phyloP scores from a whole-genome alignment of 192 early-diverging fungal species.

The Podila minutissima region DNA sequence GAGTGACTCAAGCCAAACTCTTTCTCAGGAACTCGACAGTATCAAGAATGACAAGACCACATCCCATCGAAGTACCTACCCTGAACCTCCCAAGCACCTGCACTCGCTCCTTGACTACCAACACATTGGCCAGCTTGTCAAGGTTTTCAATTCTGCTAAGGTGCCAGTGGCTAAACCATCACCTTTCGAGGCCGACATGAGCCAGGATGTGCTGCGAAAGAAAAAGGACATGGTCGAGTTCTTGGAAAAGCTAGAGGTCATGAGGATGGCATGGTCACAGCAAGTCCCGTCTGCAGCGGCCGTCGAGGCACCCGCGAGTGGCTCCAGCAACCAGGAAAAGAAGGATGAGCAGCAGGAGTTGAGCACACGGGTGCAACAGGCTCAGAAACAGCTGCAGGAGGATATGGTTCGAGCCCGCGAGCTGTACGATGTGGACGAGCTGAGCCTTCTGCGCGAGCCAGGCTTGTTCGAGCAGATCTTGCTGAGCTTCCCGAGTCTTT shows the following conservation, averaged over 20 bases:
- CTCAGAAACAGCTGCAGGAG: not conserved
- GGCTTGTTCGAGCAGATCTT: slow-evolving; percentile 5
- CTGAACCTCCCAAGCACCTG: slow-evolving; percentile 25
- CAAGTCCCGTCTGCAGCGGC: not conserved
- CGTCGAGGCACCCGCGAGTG: not conserved
- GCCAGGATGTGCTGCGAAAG: slow-evolving; percentile 6
- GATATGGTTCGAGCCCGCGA: slow-evolving; percentile 22
- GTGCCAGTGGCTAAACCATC: slow-evolving; percentile 20
- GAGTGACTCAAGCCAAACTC: not conserved
- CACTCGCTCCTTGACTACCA: slow-evolving; percentile 45
- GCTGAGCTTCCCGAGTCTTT: slow-evolving; percentile 22
- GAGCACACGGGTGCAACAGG: not conserved
- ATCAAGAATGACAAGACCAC: not conserved
- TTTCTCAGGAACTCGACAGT: not conserved
- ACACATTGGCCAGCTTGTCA: slow-evolving; percentile 38
- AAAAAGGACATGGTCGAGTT: slow-evolving; percentile 6
- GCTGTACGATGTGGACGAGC: slow-evolving; percentile 21
- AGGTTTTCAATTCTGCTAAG: slow-evolving; percentile 8
- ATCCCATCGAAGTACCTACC: not conserved
- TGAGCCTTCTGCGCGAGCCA: slow-evolving; percentile 17
- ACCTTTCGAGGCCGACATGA: slow-evolving; percentile 23
- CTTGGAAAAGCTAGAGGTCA: not conserved
- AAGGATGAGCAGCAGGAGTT: not conserved
- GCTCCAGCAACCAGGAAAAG: not conserved
- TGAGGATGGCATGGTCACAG: not conserved